Evolutionary conservation across 768 basidiomycete genomes (phyloP), one percentile per base, ranked within the genome.

Genomic region (Melanogaster broomeanus): DNA sequence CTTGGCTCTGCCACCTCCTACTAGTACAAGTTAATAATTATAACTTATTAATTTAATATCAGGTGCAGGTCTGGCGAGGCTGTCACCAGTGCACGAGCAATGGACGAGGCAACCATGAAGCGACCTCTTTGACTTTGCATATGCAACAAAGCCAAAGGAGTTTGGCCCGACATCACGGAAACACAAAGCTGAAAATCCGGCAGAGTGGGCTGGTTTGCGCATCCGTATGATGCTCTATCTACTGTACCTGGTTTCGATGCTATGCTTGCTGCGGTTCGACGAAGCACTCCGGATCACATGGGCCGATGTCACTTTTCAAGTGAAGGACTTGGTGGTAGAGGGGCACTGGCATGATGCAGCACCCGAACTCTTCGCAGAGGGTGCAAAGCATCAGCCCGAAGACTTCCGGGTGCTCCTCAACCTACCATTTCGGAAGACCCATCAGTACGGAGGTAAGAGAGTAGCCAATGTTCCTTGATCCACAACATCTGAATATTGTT

Each of bases 211-310:
- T 35, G 70, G 73, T 7, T 56, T 60, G 7, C 50, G 57, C 3
- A 59, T 57, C 10, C 52, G 64, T 1, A 45, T 39, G 15, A 63
- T 70, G 28, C 59, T 72, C 1, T 63, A 66, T 16, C 62, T 67
- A 0, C 65, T 68, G 4, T 74, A 72, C 40, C 61, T 62, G 1
- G 33, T 72, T 19, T 60, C 70, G 3, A 73, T 72, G 45, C 19
- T 67, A 0, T 74, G 70, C 45, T 41, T 74, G 12, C 57, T 73
- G 2, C 67, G 63, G 6, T 60, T 68, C 38, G 70, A 73, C 45
- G 70, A 74, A 38, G 72, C 66, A 3, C 54, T 74, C 0, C 67
- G 68, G 38, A 69, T 74, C 22, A 55, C 63, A 28, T 24, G 57
- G 16, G 55, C 68, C 12, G 55, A 74, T 15, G 52, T 72, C 11